Conservation (phyloP, 441 rosid species). For the Viola pubescens region DNA sequence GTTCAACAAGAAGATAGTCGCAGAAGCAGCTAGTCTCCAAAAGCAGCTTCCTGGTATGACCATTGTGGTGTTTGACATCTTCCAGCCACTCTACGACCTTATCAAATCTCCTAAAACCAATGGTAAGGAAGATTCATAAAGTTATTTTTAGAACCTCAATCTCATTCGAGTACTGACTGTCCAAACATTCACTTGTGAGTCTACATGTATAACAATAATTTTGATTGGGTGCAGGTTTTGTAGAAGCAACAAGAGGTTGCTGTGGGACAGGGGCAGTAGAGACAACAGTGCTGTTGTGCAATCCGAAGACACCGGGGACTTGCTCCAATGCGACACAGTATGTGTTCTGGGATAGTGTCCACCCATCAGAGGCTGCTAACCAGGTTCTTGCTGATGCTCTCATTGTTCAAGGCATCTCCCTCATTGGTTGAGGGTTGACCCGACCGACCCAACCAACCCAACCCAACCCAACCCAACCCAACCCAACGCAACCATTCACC, state of each 20-base stretch:
- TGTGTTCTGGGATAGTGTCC: slow-evolving; percentile 90
- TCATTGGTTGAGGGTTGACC: slow-evolving; percentile 25
- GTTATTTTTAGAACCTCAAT: neutral
- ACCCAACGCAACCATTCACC: too few species aligned
- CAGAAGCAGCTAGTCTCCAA: slow-evolving; percentile 47
- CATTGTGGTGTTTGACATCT: slow-evolving; percentile 73
- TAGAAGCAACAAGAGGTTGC: slow-evolving; percentile 76
- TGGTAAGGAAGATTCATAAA: slow-evolving; percentile 23
- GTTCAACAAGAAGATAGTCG: slow-evolving; percentile 61
- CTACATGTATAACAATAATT: neutral
- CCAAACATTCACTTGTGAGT: neutral
- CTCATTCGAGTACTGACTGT: neutral
- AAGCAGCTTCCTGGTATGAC: slow-evolving; percentile 64
- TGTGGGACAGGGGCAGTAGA: slow-evolving; percentile 82
- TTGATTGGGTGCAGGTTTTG: slow-evolving; percentile 43
- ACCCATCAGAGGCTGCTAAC: slow-evolving; percentile 87
- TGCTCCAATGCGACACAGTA: slow-evolving; percentile 76
- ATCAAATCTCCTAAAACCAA: slow-evolving; percentile 47
- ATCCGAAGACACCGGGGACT: slow-evolving; percentile 59
- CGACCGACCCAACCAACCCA: too few species aligned
- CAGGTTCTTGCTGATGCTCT: slow-evolving; percentile 64
- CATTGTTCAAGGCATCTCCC: slow-evolving; percentile 54
- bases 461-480: too few species aligned
- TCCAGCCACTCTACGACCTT: slow-evolving; percentile 49
- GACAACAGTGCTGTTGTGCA: slow-evolving; percentile 67